Evolutionary conservation across 2,329 filamentous ascomycete genomes (phyloP), one percentile per base, ranked within the genome.

Genomic region (Xylariaceae sp.): DNA sequence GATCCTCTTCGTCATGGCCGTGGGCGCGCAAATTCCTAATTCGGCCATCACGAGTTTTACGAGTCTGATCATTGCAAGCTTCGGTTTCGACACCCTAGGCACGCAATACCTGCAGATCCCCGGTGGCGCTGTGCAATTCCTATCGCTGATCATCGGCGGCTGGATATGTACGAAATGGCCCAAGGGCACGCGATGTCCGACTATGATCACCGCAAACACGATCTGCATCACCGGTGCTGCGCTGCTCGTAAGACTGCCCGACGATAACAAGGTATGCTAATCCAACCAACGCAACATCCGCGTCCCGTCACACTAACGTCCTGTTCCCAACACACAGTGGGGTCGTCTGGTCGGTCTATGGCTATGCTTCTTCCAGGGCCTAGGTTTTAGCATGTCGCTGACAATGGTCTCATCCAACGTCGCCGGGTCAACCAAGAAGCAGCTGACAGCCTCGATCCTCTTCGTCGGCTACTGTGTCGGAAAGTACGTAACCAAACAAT

Each of bases 41-140:
- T 74, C 78, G 0, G 80, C 79, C 0, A 63, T 83, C 37, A 83
- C 80, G 0, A 79, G 72, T 71, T 67, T 67, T 51, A 63, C 65
- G 4, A 63, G 60, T 45, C 16, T 49, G 26, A 67, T 67, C 53
- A 62, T 67, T 47, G 41, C 34, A n/a, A 62, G 60, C 39, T 67
- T 67, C 51, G 63, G 64, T 41, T 67, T 79, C 60, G 73, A 74
- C 47, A 76, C 75, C 0, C 67, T 80, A 1, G 74, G 76, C 3
- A 77, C 77, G 0, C 79, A 81, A 55, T 81, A 81, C 54, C 75
- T 84, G 9, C 79, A 83, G 57, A 84, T 85, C 50, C 80, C 81
- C 0, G 80, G 80, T 15, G 80, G 80, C 18, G 79, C 76, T 0
- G 74, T 84, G 0, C 79, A 83, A 55, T 81, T 83, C 59, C 60